A percentile compares a stretch with the other conserved stretches of the same genome.
Evolutionary conservation across 164 flowering plant genomes (phyloP).

Genomic region (Annona cherimola): DNA sequence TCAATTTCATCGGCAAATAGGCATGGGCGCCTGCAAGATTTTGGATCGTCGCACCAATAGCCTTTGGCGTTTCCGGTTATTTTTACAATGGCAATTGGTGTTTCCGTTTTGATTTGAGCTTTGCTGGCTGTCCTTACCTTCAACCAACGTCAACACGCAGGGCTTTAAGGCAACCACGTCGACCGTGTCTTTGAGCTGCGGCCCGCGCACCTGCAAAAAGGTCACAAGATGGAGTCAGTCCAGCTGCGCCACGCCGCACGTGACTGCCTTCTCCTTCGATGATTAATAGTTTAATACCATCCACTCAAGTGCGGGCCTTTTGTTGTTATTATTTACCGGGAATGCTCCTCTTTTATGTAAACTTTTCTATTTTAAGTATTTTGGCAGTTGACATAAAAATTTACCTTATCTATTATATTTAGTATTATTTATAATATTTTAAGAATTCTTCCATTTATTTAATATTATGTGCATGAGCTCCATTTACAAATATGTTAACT

Average conservation of each 20-base stretch:
- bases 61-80: not conserved
- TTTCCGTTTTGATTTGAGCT: not conserved
- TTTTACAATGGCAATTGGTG: not conserved
- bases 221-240: not conserved
- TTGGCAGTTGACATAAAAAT: too few relatives aligned
- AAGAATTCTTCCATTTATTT: too few relatives aligned
- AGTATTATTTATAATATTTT: too few relatives aligned
- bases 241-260: not conserved
- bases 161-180: slow-evolving; percentile 93
- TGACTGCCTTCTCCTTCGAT: too few relatives aligned
- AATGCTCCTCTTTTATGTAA: too few relatives aligned
- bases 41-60: not conserved
- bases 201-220: slow-evolving; percentile 68
- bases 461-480: too few relatives aligned
- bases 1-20: not conserved
- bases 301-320: too few relatives aligned
- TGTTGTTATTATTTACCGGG: too few relatives aligned
- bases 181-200: slow-evolving; percentile 66
- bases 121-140: slow-evolving; percentile 41
- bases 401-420: too few relatives aligned
- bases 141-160: slow-evolving; percentile 52
- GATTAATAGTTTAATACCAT: too few relatives aligned
- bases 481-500: too few relatives aligned
- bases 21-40: not conserved
- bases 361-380: too few relatives aligned